Evolutionary conservation across 2,329 filamentous ascomycete genomes (phyloP).

Genomic region (Exophiala phaeomuriformis): DNA sequence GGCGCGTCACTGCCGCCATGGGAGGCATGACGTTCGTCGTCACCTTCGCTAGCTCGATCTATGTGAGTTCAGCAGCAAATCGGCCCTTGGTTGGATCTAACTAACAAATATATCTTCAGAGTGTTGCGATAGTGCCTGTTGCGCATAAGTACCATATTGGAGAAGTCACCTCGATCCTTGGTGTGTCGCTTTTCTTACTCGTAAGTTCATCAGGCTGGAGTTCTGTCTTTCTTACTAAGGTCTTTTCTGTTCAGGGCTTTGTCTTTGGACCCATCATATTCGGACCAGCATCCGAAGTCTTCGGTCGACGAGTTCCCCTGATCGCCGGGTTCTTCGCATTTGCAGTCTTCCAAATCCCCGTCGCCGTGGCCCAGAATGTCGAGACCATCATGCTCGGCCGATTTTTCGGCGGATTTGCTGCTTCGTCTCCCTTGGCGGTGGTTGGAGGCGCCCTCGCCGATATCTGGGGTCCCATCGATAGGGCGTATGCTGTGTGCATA

Average conservation of each 20-base stretch:
- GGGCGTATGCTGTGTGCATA: slow-evolving; percentile 41
- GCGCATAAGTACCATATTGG: slow-evolving; percentile 41
- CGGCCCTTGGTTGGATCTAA: slow-evolving; percentile 19
- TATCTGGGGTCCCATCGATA: slow-evolving; percentile 43
- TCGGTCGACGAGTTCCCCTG: slow-evolving; percentile 45
- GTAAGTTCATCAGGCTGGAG: too few relatives aligned
- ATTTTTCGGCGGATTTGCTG: slow-evolving; percentile 50
- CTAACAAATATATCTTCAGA: slow-evolving; percentile 7
- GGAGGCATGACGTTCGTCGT: slow-evolving; percentile 41
- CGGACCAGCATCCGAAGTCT: slow-evolving; percentile 43
- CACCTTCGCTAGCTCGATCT: slow-evolving; percentile 44
- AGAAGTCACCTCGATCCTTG: slow-evolving; percentile 44
- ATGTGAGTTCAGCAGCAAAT: background rate
- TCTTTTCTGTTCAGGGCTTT: too few relatives aligned
- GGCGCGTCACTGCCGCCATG: slow-evolving; percentile 38
- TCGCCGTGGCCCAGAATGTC: slow-evolving; percentile 48
- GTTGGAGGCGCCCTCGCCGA: slow-evolving; percentile 46
- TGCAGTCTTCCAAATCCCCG: slow-evolving; percentile 49
- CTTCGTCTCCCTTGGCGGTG: slow-evolving; percentile 45
- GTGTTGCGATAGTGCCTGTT: slow-evolving; percentile 36
- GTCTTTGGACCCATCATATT: slow-evolving; percentile 37
- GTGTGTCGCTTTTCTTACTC: slow-evolving; percentile 45
- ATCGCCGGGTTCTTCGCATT: slow-evolving; percentile 45
- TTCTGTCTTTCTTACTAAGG: too few relatives aligned
- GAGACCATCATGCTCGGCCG: slow-evolving; percentile 49